phyloP scores from a whole-genome alignment of 2,329 filamentous ascomycete genomes.

The Xylariaceae sp. region DNA sequence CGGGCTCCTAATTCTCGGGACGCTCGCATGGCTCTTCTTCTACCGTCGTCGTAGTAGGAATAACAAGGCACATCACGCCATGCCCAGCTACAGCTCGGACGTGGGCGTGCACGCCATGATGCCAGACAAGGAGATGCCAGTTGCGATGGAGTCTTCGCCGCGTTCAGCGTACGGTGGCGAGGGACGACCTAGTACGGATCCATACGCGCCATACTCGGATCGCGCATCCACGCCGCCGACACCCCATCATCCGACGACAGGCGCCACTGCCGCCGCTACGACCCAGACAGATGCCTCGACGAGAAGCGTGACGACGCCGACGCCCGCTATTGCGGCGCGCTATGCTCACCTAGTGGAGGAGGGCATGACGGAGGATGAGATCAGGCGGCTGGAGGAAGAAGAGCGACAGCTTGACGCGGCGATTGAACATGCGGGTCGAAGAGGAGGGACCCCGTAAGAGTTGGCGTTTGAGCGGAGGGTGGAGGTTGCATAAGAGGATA shows the following conservation, averaged over 20 bases:
- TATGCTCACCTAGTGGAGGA: constrained; percentile 64
- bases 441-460: constrained; percentile 11
- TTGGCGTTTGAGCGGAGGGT: neutral
- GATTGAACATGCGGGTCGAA: constrained; percentile 54
- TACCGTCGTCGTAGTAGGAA: constrained; percentile 47
- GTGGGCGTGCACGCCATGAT: constrained; percentile 48
- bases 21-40: constrained; percentile 51
- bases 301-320: constrained; percentile 13
- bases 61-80: constrained; percentile 30
- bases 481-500: neutral
- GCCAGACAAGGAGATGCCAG: constrained; percentile 45
- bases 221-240: constrained; percentile 27
- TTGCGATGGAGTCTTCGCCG: constrained; percentile 25
- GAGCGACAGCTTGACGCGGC: constrained; percentile 63
- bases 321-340: constrained; percentile 33
- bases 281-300: constrained; percentile 27
- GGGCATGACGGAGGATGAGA: constrained; percentile 65
- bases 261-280: neutral
- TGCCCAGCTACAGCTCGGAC: constrained; percentile 35
- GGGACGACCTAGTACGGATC: constrained; percentile 22
- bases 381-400: constrained; percentile 62
- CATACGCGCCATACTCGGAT: constrained; percentile 46
- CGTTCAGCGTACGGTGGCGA: constrained; percentile 28
- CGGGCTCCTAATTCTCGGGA: constrained; percentile 48
- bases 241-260: constrained; percentile 4